These are phyloP conservation scores for Pyricularia grisea DNA, from an alignment of 2,329 filamentous ascomycete species.

Conservation along the genomic window DNA sequence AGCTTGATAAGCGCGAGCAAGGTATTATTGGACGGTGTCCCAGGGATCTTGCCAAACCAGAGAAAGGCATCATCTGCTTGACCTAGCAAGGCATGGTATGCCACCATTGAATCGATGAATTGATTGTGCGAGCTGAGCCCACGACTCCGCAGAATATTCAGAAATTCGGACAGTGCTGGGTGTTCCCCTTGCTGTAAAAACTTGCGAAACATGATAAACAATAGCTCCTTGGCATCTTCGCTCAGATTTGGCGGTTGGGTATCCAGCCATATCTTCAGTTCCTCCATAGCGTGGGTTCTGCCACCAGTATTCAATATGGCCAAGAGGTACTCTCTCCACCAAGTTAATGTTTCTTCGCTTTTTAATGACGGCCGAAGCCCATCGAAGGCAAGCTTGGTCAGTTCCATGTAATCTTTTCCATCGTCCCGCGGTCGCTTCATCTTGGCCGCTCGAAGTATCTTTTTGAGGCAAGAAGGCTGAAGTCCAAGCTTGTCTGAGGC, in stretches of 20 bases:
- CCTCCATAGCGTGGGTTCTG: neutral
- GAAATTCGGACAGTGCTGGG: conserved; percentile 30
- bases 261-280: neutral
- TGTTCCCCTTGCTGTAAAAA: conserved; percentile 12
- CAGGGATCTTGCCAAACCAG: neutral
- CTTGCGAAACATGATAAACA: neutral
- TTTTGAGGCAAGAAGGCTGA: neutral
- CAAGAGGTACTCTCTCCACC: neutral
- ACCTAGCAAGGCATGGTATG: neutral
- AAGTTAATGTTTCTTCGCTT: neutral
- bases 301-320: neutral
- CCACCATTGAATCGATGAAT: neutral
- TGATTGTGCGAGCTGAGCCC: neutral
- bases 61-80: neutral
- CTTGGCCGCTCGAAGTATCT: conserved; percentile 20
- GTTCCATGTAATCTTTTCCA: conserved; percentile 33
- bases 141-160: conserved; percentile 28
- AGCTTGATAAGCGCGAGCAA: neutral
- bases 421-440: conserved; percentile 31
- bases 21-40: neutral
- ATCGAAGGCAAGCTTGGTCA: conserved; percentile 34
- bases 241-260: neutral
- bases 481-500: neutral
- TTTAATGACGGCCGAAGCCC: neutral
- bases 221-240: neutral